A percentile compares a stretch with the other conserved stretches of the same genome.
Conservation (phyloP, 2,329 filamentous ascomycete species). For the Colletotrichum sp. region DNA sequence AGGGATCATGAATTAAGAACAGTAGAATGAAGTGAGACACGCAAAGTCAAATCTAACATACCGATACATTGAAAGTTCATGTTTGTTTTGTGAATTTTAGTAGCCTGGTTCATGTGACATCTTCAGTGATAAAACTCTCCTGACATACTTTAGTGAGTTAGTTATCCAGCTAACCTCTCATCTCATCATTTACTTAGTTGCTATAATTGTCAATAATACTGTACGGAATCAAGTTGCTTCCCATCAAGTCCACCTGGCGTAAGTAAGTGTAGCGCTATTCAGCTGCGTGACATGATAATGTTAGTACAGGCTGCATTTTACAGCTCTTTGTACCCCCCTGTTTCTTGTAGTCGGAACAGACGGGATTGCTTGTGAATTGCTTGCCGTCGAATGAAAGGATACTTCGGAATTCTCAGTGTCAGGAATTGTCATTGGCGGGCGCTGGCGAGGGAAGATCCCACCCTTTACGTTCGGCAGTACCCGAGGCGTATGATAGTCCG, state of each 20-base stretch:
- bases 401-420: not conserved
- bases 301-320: not conserved
- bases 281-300: not conserved
- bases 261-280: not conserved
- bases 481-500: not conserved
- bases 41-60: fast-evolving
- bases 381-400: not conserved
- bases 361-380: not conserved
- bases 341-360: not conserved
- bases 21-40: fast-evolving
- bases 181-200: fast-evolving
- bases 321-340: not conserved
- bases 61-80: not conserved
- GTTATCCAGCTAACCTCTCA: no score
- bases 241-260: not conserved
- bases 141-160: fast-evolving
- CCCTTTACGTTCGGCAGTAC: not conserved
- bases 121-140: not conserved
- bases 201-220: not conserved
- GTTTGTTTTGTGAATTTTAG: fast-evolving
- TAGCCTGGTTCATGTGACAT: not conserved
- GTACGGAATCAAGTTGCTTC: no score
- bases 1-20: fast-evolving
- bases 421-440: not conserved
- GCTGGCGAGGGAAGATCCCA: not conserved